Evolutionary conservation across 257 asterid species (phyloP).

Genomic region (Solanum sejunctum): DNA sequence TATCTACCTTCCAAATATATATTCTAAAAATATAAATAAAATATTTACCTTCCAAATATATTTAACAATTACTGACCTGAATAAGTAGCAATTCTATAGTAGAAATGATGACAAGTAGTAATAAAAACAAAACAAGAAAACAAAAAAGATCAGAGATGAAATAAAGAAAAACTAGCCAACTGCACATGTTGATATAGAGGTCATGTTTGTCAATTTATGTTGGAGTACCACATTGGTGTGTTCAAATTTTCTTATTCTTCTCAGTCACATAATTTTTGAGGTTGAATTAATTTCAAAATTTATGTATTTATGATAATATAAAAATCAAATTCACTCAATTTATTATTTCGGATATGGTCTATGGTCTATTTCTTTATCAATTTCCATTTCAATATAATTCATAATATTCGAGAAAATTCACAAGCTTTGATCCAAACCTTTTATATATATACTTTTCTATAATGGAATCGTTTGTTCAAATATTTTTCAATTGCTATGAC

Average conservation of each 20-base stretch:
- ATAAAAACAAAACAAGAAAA: background rate
- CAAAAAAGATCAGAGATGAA: background rate
- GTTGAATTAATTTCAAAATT: too few species aligned
- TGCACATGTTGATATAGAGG: background rate
- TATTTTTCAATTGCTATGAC: background rate
- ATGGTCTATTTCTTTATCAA: background rate
- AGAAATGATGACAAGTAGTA: background rate
- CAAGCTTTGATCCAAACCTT: too few species aligned
- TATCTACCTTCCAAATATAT: too few species aligned
- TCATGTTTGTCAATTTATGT: background rate
- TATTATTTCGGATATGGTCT: too few species aligned
- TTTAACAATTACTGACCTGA: background rate
- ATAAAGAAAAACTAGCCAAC: background rate
- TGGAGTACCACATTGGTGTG: background rate
- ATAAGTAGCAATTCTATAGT: background rate
- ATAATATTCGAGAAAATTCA: background rate
- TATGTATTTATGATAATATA: too few species aligned
- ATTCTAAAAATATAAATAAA: too few species aligned
- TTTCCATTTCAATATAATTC: background rate
- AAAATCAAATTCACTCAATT: too few species aligned
- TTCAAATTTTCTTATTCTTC: background rate
- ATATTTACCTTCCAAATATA: too few species aligned
- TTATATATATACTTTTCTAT: background rate
- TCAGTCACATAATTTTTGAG: too few species aligned
- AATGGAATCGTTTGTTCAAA: background rate